phyloP scores from a whole-genome alignment of 148 eudicot genomes.

The Silene conica region DNA sequence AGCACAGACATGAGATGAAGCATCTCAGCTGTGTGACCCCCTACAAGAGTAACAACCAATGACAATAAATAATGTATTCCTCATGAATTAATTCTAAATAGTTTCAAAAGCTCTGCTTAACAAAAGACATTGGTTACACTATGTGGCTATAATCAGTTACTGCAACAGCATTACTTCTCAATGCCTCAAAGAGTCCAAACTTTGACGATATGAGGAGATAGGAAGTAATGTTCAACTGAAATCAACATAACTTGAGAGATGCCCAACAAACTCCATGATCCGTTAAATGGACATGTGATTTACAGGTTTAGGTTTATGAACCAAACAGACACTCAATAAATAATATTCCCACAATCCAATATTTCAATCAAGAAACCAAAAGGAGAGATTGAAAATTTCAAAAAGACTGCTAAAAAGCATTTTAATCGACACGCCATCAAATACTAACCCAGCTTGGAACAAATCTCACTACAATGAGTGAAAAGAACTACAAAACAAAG shows the following conservation, averaged over 20 bases:
- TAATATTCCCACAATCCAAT: not conserved
- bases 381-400: too few species aligned
- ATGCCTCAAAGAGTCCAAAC: too few species aligned
- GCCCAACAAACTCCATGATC: not conserved
- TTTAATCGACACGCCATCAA: not conserved
- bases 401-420: not conserved
- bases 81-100: not conserved
- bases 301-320: not conserved
- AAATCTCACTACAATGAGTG: not conserved
- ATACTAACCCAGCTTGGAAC: not conserved
- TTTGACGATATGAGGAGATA: too few species aligned
- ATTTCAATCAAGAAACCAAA: not conserved
- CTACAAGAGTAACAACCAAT: conserved; percentile 35
- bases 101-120: not conserved
- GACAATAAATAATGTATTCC: not conserved
- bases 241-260: not conserved
- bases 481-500: not conserved
- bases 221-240: not conserved
- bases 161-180: too few species aligned
- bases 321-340: not conserved
- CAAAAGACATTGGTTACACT: not conserved
- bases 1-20: conserved; percentile 60
- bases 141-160: not conserved
- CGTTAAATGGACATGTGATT: not conserved
- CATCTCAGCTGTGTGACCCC: conserved; percentile 98